phyloP scores from a whole-genome alignment of 371 early-diverging fungal genomes.

The Mortierella sp. region DNA sequence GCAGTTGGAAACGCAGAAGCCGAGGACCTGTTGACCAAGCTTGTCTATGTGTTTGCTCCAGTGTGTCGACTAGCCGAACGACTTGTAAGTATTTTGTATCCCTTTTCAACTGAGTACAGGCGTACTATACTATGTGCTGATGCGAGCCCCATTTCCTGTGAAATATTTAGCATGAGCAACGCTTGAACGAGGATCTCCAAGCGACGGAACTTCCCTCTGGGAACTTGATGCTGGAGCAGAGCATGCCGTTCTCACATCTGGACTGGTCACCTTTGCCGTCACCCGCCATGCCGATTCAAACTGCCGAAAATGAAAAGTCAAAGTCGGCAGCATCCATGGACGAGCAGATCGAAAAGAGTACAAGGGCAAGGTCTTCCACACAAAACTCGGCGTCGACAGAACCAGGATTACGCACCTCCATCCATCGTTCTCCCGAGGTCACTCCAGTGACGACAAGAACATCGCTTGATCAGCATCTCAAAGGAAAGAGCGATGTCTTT shows the following conservation, averaged over 20 bases:
- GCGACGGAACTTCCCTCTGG: conserved; percentile 39
- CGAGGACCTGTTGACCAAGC: conserved; percentile 67
- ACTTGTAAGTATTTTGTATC: conserved; percentile 52
- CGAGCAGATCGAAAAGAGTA: conserved; percentile 18
- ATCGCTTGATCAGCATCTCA: conserved; percentile 35
- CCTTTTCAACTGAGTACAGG: too few relatives aligned
- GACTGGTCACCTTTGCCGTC: conserved; percentile 56
- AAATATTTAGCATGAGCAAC: conserved; percentile 46
- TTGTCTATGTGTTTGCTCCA: conserved; percentile 72
- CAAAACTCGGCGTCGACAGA: conserved; percentile 12
- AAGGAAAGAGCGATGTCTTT: conserved; percentile 21
- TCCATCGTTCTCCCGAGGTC: conserved; percentile 16
- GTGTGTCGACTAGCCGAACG: conserved; percentile 71
- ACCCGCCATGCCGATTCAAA: conserved; percentile 38
- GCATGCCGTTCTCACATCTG: conserved; percentile 17
- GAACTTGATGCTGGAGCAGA: conserved; percentile 23
- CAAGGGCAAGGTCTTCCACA: conserved; percentile 7
- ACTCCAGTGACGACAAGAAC: conserved; percentile 11
- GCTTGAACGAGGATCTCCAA: conserved; percentile 40
- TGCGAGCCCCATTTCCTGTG: not conserved
- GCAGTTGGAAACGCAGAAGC: conserved; percentile 67
- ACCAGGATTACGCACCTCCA: not conserved
- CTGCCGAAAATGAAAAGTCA: conserved; percentile 15
- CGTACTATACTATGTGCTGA: not conserved
- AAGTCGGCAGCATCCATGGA: conserved; percentile 4